Conservation (phyloP, 441 rosid species). For the Bruguiera hainesii region DNA sequence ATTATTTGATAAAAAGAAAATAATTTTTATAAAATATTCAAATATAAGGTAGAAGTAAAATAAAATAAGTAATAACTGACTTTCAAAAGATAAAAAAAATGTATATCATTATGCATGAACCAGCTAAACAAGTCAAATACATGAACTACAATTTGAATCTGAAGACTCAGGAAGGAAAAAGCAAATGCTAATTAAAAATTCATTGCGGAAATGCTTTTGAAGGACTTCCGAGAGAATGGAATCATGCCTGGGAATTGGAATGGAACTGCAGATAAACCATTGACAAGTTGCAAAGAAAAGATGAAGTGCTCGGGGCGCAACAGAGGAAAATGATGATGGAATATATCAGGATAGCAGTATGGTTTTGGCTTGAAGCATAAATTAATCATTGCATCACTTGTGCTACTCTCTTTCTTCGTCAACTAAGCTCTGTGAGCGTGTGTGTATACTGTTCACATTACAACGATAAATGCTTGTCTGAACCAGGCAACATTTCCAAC, state of each 20-base stretch:
- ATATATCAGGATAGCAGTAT: constrained; percentile 7
- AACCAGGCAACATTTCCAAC: constrained; percentile 14
- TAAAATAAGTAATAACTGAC: no score
- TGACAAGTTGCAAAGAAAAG: constrained; percentile 41
- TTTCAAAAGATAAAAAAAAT: no score
- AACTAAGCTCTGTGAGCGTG: not conserved
- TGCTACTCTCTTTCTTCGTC: not conserved
- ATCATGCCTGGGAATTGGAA: no score
- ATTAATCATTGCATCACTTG: not conserved
- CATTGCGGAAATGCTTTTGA: constrained; percentile 36
- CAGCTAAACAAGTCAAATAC: no score
- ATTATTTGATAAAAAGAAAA: no score
- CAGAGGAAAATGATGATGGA: constrained; percentile 31
- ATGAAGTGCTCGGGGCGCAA: constrained; percentile 44
- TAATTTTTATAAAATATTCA: no score
- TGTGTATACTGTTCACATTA: no score
- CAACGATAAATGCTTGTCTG: not conserved
- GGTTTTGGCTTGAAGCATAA: not conserved
- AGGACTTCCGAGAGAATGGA: constrained; percentile 60
- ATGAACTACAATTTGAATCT: no score
- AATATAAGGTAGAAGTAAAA: no score
- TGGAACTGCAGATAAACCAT: constrained; percentile 23
- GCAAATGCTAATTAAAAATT: no score
- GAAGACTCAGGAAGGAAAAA: no score
- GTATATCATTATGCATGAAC: no score